Evolutionary conservation across 2,329 filamentous ascomycete genomes (phyloP).

Genomic region (Teratosphaeria pseudoeucalypti): DNA sequence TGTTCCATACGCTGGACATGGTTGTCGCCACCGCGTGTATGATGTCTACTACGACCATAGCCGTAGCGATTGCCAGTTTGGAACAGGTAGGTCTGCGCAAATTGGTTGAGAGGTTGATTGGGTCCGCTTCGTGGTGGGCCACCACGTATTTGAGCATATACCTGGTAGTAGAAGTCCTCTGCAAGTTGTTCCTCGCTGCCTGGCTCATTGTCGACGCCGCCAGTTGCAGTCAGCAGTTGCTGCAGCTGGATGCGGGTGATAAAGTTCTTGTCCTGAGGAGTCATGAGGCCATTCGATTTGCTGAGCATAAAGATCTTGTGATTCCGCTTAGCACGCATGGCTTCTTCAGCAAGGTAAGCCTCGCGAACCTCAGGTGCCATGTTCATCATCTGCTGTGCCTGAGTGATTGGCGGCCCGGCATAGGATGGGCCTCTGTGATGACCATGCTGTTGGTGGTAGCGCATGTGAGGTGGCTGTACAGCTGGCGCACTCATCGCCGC

Average conservation of each 20-base stretch:
- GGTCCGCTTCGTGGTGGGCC: slow-evolving; percentile 67
- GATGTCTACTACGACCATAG: slow-evolving; percentile 52
- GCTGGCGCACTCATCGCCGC: slow-evolving; percentile 14
- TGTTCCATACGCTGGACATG: slow-evolving; percentile 99
- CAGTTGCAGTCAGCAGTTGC: slow-evolving; percentile 85
- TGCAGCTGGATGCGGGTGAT: slow-evolving; percentile 96
- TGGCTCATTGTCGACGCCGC: slow-evolving; percentile 64
- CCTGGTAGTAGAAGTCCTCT: slow-evolving; percentile 98
- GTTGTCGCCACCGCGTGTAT: slow-evolving; percentile 79
- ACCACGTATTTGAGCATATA: slow-evolving; percentile 87
- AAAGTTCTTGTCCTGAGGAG: slow-evolving; percentile 98
- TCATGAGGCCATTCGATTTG: slow-evolving; percentile 95
- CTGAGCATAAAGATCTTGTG: slow-evolving; percentile 94
- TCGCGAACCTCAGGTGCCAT: slow-evolving; percentile 77
- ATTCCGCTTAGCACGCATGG: slow-evolving; percentile 89
- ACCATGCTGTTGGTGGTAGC: slow-evolving; percentile 15
- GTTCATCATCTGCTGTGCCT: slow-evolving; percentile 63
- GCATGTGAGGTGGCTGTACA: slow-evolving; percentile 27
- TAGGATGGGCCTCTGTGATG: slow-evolving; percentile 40
- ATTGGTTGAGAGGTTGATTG: slow-evolving; percentile 85
- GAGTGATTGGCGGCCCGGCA: slow-evolving; percentile 46
- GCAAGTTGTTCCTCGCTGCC: slow-evolving; percentile 69
- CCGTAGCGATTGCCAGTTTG: slow-evolving; percentile 82
- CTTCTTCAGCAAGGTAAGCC: slow-evolving; percentile 78
- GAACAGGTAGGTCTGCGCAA: slow-evolving; percentile 94